phyloP scores from a whole-genome alignment of 2,329 filamentous ascomycete species.

The Emmonsia crescens region DNA sequence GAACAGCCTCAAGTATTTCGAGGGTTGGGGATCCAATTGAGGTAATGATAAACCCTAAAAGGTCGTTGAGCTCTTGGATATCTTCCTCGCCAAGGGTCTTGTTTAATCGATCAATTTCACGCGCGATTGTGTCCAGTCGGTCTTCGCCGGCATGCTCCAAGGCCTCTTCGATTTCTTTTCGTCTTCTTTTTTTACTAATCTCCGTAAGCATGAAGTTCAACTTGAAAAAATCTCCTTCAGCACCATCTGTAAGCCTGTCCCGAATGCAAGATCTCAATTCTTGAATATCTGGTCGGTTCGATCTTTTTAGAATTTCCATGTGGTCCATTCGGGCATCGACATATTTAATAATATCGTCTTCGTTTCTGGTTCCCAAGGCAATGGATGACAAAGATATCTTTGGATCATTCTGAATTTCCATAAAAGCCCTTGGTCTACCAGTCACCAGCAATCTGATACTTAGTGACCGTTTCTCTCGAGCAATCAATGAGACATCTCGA shows the following conservation, averaged over 20 bases:
- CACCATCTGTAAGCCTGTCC: conserved; percentile 14
- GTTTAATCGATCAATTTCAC: conserved; percentile 18
- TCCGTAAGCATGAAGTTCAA: conserved; percentile 18
- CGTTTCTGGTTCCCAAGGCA: conserved; percentile 14
- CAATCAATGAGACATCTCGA: conserved; percentile 8
- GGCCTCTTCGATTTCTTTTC: conserved; percentile 19
- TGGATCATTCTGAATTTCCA: conserved; percentile 11
- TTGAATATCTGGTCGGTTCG: conserved; percentile 11
- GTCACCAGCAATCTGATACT: conserved; percentile 14
- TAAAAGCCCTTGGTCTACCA: conserved; percentile 14
- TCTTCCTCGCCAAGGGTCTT: conserved; percentile 16
- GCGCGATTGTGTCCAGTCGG: conserved; percentile 17
- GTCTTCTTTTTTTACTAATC: conserved; percentile 19
- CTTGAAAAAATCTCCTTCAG: conserved; percentile 19
- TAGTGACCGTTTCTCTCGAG: conserved; percentile 10
- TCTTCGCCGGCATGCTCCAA: conserved; percentile 18
- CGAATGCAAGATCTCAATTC: conserved; percentile 16
- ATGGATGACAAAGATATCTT: conserved; percentile 11
- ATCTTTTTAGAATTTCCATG: conserved; percentile 18
- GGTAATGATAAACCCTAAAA: conserved; percentile 20
- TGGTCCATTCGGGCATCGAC: conserved; percentile 18
- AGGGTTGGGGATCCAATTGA: conserved; percentile 13
- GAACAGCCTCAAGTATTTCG: conserved; percentile 15
- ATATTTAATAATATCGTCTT: conserved; percentile 17
- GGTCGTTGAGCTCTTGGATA: conserved; percentile 20